Evolutionary conservation across 2,329 filamentous ascomycete genomes (phyloP).

Genomic region (Blumeria graminis): DNA sequence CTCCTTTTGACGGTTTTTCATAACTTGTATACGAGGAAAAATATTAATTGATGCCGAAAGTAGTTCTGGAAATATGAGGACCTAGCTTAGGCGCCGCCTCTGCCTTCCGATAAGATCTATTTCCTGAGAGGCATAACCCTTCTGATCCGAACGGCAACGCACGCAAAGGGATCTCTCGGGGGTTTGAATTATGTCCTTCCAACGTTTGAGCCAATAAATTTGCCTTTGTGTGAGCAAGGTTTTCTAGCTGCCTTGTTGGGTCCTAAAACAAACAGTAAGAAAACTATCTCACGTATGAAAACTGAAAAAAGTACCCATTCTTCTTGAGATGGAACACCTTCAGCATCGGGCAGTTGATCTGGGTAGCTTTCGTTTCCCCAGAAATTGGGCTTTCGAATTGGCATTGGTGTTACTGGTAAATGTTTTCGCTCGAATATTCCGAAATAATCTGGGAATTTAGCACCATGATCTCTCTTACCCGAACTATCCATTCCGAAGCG

Average conservation of each 20-base stretch:
- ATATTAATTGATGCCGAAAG: no score
- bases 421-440: conserved; percentile 61
- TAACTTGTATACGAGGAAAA: no score
- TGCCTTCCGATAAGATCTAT: no score
- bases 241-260: conserved; percentile 43
- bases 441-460: conserved; percentile 71
- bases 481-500: conserved; percentile 16
- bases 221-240: conserved; percentile 41
- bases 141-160: conserved; percentile 30
- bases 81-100: no score
- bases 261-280: conserved; percentile 30
- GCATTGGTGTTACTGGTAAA: conserved; percentile 73
- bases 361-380: conserved; percentile 32
- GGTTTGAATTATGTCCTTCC: conserved; percentile 15
- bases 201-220: conserved; percentile 33
- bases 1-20: no score
- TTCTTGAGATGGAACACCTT: conserved; percentile 65
- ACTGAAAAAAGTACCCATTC: conserved; percentile 72
- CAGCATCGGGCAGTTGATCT: conserved; percentile 43
- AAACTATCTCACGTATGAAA: conserved; percentile 19
- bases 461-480: conserved; percentile 21
- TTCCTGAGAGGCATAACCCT: conserved; percentile 6
- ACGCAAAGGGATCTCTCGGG: conserved; percentile 22
- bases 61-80: no score
- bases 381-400: conserved; percentile 42